These are phyloP conservation scores for Backusella westeae DNA, from an alignment of 192 early-diverging fungal genomes.

Conservation along the genomic window DNA sequence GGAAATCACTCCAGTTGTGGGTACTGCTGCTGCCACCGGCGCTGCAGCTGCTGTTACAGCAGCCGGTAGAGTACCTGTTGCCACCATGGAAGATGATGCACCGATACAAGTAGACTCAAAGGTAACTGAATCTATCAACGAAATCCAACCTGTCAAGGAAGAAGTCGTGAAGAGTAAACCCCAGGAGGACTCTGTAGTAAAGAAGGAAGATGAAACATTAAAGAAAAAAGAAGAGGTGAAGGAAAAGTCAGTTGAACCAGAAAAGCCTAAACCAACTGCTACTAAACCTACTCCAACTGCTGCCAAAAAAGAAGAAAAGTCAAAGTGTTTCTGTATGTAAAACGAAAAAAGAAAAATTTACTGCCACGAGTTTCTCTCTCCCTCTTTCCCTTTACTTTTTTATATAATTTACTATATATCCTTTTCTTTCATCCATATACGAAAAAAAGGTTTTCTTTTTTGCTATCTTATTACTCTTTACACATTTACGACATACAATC, in stretches of 20 bases:
- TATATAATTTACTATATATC: background rate
- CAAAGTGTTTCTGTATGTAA: constrained; percentile 2
- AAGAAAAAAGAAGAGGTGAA: background rate
- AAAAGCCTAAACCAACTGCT: background rate
- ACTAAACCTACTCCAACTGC: background rate
- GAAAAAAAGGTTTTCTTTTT: background rate
- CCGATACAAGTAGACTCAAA: background rate
- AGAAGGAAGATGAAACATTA: background rate
- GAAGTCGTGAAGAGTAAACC: background rate
- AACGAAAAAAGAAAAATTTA: background rate
- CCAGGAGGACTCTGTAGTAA: background rate
- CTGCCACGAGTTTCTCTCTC: background rate
- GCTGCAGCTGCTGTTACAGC: background rate
- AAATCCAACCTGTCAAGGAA: background rate
- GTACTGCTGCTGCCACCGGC: background rate
- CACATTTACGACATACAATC: background rate
- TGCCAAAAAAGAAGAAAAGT: background rate
- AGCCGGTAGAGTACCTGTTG: background rate
- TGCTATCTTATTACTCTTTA: background rate
- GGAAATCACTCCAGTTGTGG: background rate
- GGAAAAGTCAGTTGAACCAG: background rate
- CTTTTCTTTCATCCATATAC: background rate
- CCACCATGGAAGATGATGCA: background rate
- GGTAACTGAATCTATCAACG: background rate
- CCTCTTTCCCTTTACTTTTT: background rate